Evolutionary conservation across 768 basidiomycete genomes (phyloP).

Genomic region (Mycena galopus): DNA sequence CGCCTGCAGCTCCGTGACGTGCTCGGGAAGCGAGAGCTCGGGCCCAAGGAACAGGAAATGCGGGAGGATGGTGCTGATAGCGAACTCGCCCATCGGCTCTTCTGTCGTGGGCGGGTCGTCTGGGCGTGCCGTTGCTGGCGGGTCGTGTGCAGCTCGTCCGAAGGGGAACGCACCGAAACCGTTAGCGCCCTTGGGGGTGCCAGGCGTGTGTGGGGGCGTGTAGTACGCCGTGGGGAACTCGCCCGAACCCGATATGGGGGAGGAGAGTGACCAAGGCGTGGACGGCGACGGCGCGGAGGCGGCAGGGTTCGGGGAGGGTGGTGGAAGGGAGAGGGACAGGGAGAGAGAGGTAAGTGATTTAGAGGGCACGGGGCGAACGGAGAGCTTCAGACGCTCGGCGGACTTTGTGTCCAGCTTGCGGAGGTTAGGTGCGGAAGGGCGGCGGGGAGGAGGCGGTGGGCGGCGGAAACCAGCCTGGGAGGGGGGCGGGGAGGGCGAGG

Average conservation of each 20-base stretch:
- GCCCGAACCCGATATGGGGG: conserved; percentile 46
- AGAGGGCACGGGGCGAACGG: conserved; percentile 68
- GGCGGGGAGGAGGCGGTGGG: conserved; percentile 64
- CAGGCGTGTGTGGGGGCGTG: conserved; percentile 67
- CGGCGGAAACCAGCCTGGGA: conserved; percentile 69
- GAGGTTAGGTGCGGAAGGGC: conserved; percentile 75
- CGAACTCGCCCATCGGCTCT: conserved; percentile 75
- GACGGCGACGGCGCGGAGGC: conserved; percentile 69
- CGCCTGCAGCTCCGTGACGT: conserved; percentile 78
- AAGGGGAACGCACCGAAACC: conserved; percentile 48
- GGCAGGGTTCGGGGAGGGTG: conserved; percentile 63
- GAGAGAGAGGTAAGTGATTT: conserved; percentile 55
- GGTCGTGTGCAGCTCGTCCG: conserved; percentile 20
- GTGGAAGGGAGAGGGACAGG: conserved; percentile 41
- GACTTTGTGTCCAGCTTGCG: conserved; percentile 68
- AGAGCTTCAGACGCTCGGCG: conserved; percentile 58
- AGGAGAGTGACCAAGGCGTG: conserved; percentile 58
- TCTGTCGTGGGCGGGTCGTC: conserved; percentile 72
- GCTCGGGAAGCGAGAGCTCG: conserved; percentile 80
- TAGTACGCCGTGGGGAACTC: conserved; percentile 65
- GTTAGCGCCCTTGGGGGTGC: conserved; percentile 72
- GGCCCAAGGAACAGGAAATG: conserved; percentile 93
- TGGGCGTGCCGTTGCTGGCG: conserved; percentile 38
- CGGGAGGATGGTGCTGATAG: conserved; percentile 92
- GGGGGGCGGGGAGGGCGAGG: conserved; percentile 75